Base-by-base conservation (phyloP, 257 asterid species). In the Gynochthodes officinalis region DNA sequence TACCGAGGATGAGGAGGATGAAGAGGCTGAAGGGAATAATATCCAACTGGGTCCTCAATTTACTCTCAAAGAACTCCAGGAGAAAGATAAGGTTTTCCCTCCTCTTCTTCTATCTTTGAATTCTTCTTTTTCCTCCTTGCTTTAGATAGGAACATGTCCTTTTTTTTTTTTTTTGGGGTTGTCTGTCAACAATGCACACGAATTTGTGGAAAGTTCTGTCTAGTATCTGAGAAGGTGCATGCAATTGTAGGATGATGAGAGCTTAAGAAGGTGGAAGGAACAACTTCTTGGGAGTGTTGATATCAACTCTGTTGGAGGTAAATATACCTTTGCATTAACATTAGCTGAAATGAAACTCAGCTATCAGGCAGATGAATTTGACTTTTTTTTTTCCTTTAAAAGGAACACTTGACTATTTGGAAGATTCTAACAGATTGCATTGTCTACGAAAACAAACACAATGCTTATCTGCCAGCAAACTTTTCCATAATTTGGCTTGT, bases 241-340 rank as follows among this genome's bases (percentile, higher is more conserved):
- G 69, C 39, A 57, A 37, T 35, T 58, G 70, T 78, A 93, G 98
- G 97, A 90, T 79, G 98, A 93, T 78, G 97, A 93, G 89, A 93
- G 98, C 71, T 85, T 93, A 86, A 89, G 96, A 79, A 93, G 96
- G 82, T 93, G 98, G 98, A 93, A 93, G 86, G 98, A 93, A n/a
- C 98, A 93, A 33, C 97, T 93, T 80, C 93, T 93, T 49, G 98
- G 97, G 52, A 86, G 95, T 69, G 96, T 92, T 79, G 98, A 92
- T 73, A 80, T 93, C 27, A 79, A 84, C 50, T 78, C 98, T 75
- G 98, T 85, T 80, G 97, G 95, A 87, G 98, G 98, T 93, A 77
- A 75, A n/a, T 35, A 33, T 48, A 7, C n/a, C 25, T 19, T 53
- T 42, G 63, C 40, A n/a, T 52, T 37, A 25, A 25, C 60, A 2